A percentile compares a stretch with the other conserved stretches of the same genome.
phyloP scores from a whole-genome alignment of 2,329 filamentous ascomycete genomes.

The Epichloe typhina region DNA sequence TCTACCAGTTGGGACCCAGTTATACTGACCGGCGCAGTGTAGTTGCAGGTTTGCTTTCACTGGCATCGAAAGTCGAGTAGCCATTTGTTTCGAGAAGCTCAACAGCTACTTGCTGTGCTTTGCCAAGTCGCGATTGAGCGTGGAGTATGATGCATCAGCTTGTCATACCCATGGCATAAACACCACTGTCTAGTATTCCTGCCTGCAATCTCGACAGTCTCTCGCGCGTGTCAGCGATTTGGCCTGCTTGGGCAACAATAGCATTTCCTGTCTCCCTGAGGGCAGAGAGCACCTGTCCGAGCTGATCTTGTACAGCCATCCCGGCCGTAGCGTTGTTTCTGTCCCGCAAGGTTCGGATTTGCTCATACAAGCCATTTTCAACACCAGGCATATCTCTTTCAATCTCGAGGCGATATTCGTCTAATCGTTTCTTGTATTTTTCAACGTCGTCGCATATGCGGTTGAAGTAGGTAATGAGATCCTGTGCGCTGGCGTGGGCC shows the following conservation, averaged over 20 bases:
- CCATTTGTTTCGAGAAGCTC: neutral
- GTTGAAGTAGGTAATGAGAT: constrained; percentile 32
- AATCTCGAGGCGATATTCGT: constrained; percentile 32
- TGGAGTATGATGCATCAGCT: constrained; percentile 8
- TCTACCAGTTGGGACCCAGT: neutral
- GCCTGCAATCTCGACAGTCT: constrained; percentile 27
- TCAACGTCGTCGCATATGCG: constrained; percentile 29
- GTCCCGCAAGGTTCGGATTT: constrained; percentile 24
- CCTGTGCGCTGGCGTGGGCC: constrained; percentile 25
- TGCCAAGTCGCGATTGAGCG: neutral
- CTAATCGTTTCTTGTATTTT: constrained; percentile 29
- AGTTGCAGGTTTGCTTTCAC: neutral
- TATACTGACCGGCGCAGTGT: neutral
- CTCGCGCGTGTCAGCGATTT: constrained; percentile 30
- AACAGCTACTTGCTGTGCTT: neutral
- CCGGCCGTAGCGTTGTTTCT: constrained; percentile 14
- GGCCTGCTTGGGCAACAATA: constrained; percentile 28
- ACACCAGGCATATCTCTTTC: constrained; percentile 35
- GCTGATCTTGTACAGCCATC: constrained; percentile 23
- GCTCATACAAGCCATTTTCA: constrained; percentile 32
- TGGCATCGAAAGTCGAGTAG: neutral
- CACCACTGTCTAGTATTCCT: constrained; percentile 25
- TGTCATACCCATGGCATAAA: constrained; percentile 21
- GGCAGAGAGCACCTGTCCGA: constrained; percentile 24
- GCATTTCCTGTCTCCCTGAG: constrained; percentile 27